Conservation (phyloP, 106 monocot species). For the Iris macrosiphon region DNA sequence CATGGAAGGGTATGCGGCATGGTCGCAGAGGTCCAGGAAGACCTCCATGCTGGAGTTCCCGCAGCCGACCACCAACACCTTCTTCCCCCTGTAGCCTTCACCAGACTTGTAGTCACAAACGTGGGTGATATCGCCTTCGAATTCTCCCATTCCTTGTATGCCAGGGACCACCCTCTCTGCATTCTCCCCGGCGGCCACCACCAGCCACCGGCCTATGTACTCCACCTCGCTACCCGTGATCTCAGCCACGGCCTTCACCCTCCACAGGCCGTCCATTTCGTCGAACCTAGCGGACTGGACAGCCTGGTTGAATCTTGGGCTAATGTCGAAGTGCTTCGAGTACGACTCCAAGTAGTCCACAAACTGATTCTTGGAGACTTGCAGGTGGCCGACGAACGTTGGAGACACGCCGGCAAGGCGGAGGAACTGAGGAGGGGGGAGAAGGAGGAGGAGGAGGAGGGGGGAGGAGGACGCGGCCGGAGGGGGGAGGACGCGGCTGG, state of each 20-base stretch:
- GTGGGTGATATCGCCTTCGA: background rate
- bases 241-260: conserved; percentile 6
- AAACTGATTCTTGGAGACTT: conserved; percentile 36
- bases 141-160: background rate
- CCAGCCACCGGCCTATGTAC: conserved; percentile 3
- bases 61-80: conserved; percentile 14
- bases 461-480: too few relatives aligned
- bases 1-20: conserved; percentile 8
- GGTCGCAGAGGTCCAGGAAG: conserved; percentile 8
- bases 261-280: conserved; percentile 30
- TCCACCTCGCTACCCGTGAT: background rate
- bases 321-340: conserved; percentile 31
- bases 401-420: too few relatives aligned
- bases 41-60: conserved; percentile 27
- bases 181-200: conserved; percentile 17
- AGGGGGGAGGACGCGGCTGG: too few relatives aligned
- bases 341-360: conserved; percentile 39
- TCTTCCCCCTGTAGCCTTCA: conserved; percentile 5
- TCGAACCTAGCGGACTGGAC: conserved; percentile 38
- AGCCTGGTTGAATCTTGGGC: conserved; percentile 32
- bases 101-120: conserved; percentile 8
- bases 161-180: conserved; percentile 3
- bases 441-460: too few relatives aligned
- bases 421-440: too few relatives aligned
- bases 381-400: too few relatives aligned